phyloP scores from a whole-genome alignment of 345 rosid genomes.

The Litchi chinensis region DNA sequence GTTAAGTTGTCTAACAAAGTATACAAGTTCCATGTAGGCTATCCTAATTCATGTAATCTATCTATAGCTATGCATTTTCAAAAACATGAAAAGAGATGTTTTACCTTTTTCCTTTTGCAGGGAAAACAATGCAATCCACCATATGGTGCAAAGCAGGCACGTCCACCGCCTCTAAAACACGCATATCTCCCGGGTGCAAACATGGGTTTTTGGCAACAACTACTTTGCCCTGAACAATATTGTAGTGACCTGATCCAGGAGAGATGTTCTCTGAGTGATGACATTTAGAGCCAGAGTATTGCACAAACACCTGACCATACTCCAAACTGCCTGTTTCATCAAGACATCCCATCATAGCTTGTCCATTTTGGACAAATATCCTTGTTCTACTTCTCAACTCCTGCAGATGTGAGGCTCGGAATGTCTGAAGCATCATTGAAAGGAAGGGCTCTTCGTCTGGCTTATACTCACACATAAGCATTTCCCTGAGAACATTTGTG shows the following conservation, averaged over 20 bases:
- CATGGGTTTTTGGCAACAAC: conserved; percentile 37
- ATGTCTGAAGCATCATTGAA: conserved; percentile 25
- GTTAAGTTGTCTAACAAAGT: no score
- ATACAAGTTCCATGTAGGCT: no score
- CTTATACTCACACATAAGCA: conserved; percentile 26
- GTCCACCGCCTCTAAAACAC: conserved; percentile 27
- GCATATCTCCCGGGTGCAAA: conserved; percentile 36
- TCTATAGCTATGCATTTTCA: no score
- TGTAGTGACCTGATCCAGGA: background rate
- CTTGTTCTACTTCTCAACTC: conserved; percentile 29
- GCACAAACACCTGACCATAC: conserved; percentile 38
- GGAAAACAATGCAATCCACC: conserved; percentile 38
- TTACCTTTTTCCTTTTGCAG: conserved; percentile 29
- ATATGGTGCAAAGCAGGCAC: conserved; percentile 29
- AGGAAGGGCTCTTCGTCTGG: conserved; percentile 25
- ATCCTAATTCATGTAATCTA: no score
- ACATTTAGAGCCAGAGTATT: conserved; percentile 11
- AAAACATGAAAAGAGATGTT: no score
- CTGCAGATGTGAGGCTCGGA: conserved; percentile 27
- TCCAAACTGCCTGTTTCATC: conserved; percentile 33
- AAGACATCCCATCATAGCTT: conserved; percentile 33
- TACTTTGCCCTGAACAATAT: background rate
- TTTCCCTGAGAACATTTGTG: conserved; percentile 22
- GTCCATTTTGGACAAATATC: conserved; percentile 25
- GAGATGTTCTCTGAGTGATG: background rate